Base-by-base conservation (phyloP, 495 filamentous ascomycete species). In the Annulohypoxylon bovei region DNA sequence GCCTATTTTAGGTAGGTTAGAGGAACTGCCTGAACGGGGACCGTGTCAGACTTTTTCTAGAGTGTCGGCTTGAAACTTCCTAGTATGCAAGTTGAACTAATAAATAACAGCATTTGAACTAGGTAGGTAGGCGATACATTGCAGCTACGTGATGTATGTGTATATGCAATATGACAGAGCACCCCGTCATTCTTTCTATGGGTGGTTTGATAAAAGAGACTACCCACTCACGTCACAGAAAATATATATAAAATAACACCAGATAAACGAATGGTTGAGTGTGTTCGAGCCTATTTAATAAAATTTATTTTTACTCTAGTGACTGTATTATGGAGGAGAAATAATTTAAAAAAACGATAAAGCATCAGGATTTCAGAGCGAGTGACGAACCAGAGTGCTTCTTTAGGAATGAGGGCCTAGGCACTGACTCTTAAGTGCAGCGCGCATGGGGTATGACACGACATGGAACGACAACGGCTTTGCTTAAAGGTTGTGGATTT, bases 11-110 rank as follows among this genome's bases (percentile, higher is more conserved):
- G 50, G 62, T 71, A 71, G 68, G 62, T 65, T 65, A 59, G 62
- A 52, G 53, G 30, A 72, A 64, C 69, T 72, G 59, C 69, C 69
- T 56, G 64, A 72, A 72, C 39, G 64, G 69, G 64, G 64, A 62
- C 68, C 54, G 68, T 56, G 59, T 72, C 46, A 64, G 59, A 72
- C 44, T 27, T 47, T 59, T 63, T 52, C 20, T 39, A 61, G 47
- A 55, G 39, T 49, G 53, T 55, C 59, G 62, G 40, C 25, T 56
- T 55, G 33, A 63, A 58, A 63, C 68, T 30, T 63, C 68, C 57
- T 49, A 39, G 32, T 53, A 42, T 49, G 16, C 27, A 56, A 40
- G 46, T 50, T 27, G 2, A 27, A 28, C 44, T 62, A 42, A 60
- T 40, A 42, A 59, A 53, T 6, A 42, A 52, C n/a, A 42, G 39